Evolutionary conservation across 2,329 filamentous ascomycete genomes (phyloP).

Genomic region (Fusarium poae): DNA sequence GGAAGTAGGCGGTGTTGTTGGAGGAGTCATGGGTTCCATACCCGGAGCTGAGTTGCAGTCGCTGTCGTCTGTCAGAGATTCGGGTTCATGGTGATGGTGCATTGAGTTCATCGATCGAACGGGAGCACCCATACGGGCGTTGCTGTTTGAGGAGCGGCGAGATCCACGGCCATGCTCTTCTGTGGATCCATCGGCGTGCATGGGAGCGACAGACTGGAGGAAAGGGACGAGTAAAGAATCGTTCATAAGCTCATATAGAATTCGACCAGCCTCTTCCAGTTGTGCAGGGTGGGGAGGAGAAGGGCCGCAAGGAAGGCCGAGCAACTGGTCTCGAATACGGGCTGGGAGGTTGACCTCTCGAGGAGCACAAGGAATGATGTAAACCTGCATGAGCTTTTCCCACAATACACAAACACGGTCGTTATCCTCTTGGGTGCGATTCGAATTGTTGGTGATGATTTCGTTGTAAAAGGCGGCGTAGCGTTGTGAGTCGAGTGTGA

Average conservation of each 20-base stretch:
- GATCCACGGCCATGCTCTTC: conserved; percentile 60
- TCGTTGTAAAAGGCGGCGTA: conserved; percentile 74
- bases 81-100: conserved; percentile 60
- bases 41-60: conserved; percentile 68
- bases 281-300: conserved; percentile 79
- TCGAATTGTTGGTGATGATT: conserved; percentile 56
- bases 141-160: conserved; percentile 55
- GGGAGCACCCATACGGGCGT: conserved; percentile 52
- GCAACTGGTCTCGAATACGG: conserved; percentile 83
- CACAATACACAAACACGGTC: conserved; percentile 84
- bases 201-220: conserved; percentile 73
- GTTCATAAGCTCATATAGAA: conserved; percentile 97
- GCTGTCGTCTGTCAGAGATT: conserved; percentile 74
- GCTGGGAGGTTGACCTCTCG: conserved; percentile 92
- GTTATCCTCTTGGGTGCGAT: conserved; percentile 57
- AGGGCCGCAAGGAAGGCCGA: conserved; percentile 67
- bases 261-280: conserved; percentile 84
- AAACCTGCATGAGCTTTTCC: conserved; percentile 88
- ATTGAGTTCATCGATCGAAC: conserved; percentile 57
- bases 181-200: conserved; percentile 52
- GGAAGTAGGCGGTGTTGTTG: conserved; percentile 76
- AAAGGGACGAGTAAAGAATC: conserved; percentile 95
- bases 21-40: conserved; percentile 78
- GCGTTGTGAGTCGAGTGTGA: conserved; percentile 91
- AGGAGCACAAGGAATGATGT: conserved; percentile 86